Conservation (phyloP, 805 yeast genomes). For the Starmerella kuoi region DNA sequence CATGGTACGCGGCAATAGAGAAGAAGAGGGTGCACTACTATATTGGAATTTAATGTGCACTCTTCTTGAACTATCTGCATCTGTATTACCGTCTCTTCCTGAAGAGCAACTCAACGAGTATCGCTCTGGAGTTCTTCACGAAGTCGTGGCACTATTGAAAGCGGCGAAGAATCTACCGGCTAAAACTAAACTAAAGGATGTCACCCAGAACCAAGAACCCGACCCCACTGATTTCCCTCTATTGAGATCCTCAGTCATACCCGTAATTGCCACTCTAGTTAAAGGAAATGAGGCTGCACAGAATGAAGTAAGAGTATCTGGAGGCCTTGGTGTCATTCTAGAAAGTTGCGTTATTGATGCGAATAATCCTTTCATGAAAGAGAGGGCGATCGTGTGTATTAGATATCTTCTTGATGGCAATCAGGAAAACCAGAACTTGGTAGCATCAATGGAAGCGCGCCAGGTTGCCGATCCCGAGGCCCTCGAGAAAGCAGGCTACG, state of each 20-base stretch:
- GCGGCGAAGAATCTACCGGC: conserved; percentile 5
- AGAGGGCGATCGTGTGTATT: conserved; percentile 68
- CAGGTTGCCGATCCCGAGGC: conserved; percentile 47
- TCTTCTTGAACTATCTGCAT: background rate
- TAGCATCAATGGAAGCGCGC: conserved; percentile 64
- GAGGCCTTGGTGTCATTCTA: conserved; percentile 59
- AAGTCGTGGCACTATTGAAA: conserved; percentile 1
- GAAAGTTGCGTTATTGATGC: conserved; percentile 78
- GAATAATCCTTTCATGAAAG: conserved; percentile 70
- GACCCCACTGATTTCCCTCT: conserved; percentile 15
- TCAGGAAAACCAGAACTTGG: conserved; percentile 58
- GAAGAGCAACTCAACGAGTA: background rate
- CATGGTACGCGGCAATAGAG: background rate
- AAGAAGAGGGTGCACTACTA: background rate
- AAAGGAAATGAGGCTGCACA: conserved; percentile 57
- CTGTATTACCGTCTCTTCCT: background rate
- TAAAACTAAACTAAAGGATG: conserved; percentile 3
- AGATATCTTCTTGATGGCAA: conserved; percentile 57
- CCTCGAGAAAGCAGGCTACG: conserved; percentile 63
- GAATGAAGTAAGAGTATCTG: conserved; percentile 49
- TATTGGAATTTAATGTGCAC: background rate
- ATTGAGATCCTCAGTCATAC: conserved; percentile 3
- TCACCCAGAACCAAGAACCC: conserved; percentile 2
- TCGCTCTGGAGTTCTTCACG: background rate
- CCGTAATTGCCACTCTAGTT: conserved; percentile 42